Evolutionary conservation across 2,329 filamentous ascomycete genomes (phyloP).

Genomic region (Fusarium caatingaense): DNA sequence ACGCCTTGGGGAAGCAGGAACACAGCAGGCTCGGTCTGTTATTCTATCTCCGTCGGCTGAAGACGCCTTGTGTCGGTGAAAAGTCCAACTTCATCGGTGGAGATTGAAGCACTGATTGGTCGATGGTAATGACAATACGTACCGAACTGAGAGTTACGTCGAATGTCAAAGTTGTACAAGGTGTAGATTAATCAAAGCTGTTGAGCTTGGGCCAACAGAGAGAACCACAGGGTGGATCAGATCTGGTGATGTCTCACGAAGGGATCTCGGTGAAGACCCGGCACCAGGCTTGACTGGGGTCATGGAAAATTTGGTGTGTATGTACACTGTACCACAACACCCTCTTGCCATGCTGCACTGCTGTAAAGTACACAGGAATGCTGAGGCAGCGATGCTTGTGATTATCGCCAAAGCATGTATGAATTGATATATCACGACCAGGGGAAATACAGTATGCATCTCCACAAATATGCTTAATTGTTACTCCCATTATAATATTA

Average conservation of each 20-base stretch:
- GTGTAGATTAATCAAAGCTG: conserved; percentile 12
- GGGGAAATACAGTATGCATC: neutral
- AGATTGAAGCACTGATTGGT: conserved; percentile 14
- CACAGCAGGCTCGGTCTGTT: neutral
- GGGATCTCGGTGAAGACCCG: conserved; percentile 42
- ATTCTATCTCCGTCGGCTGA: conserved; percentile 25
- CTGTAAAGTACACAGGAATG: neutral
- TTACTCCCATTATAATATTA: neutral
- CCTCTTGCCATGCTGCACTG: conserved; percentile 4
- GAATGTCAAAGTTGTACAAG: conserved; percentile 17
- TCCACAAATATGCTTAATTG: neutral
- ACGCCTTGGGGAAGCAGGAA: neutral
- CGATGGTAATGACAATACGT: neutral
- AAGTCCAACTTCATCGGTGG: conserved; percentile 12
- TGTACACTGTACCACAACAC: conserved; percentile 13
- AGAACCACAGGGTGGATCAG: conserved; percentile 22
- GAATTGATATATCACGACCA: conserved; percentile 25
- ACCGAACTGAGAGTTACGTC: conserved; percentile 4
- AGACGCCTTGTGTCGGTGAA: conserved; percentile 38
- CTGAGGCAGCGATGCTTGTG: conserved; percentile 11
- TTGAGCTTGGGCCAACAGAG: conserved; percentile 23
- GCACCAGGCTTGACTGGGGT: conserved; percentile 18
- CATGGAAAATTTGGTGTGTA: conserved; percentile 12
- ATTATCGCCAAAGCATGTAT: conserved; percentile 3
- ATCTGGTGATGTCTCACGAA: conserved; percentile 41